Base-by-base conservation (phyloP, 2,329 filamentous ascomycete genomes). In the Colletotrichum agaves region DNA sequence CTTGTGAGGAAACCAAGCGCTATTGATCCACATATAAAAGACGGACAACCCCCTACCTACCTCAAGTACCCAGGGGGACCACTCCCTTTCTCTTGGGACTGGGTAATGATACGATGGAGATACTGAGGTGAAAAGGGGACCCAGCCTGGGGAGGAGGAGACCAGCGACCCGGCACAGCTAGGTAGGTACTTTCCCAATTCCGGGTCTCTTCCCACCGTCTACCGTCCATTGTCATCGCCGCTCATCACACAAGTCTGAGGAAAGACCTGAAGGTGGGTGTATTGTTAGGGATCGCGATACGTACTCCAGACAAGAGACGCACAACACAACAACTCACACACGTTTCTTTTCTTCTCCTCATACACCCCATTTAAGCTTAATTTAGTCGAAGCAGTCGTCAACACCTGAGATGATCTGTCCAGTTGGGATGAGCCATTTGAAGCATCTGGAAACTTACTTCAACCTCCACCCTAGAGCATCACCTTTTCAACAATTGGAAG, bases 301-400 rank as follows among this genome's bases (percentile, higher is more conserved):
- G 43, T 59, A 49, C 19, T 33, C n/a, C n/a, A 52, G 47, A 52
- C 47, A 52, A 27, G 27, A 27, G 23, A n/a, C 31, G 10, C 21
- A 27, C 13, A 27, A 27, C 31, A 21, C 46, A 49, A 49, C 21
- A 49, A 50, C 6, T 33, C 47, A 15, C 23, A 31, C 47, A 31
- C 47, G 33, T 33, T 31, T 31, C 27, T 12, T 35, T 5, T 17
- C 47, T 19, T 17, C 47, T 17, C 27, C 7, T 19, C 43, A 37
- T 39, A 19, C 43, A 35, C n/a, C 39, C 64, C 44, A 27, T 67
- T 64, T 67, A 67, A 67, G 64, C 64, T 67, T 67, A 64, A 46
- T 64, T 67, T 46, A 41, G 52, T 50, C 27, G 43, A 37, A 39
- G 21, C 39, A 23, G 27, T 64, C 46, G 47, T 44, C 37, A 49